Base-by-base conservation (phyloP, 2,329 filamentous ascomycete species). In the Fusarium incarnatum region DNA sequence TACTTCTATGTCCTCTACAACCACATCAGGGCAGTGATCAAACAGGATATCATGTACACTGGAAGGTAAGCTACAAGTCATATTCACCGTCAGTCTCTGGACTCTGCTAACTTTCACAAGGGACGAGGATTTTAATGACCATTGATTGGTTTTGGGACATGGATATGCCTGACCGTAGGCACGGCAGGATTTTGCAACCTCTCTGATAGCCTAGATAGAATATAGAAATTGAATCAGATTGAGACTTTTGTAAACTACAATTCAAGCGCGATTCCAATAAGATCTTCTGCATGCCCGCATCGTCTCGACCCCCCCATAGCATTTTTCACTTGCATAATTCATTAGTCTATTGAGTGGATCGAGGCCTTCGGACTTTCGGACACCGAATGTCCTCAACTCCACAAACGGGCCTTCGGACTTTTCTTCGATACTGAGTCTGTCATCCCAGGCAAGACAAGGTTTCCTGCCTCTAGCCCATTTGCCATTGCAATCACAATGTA, bases 321-420 rank as follows among this genome's bases (percentile, higher is more conserved):
- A 44, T 67, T 61, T 7, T 41, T 23, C 18, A 46, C 28, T 34
- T 42, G 18, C 18, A 23, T 27, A 41, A 18, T 16, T 10, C 28
- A 27, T 25, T 27, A 27, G 48, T 40, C 18, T 41, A 30, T 50
- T 22, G 10, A 40, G 67, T 70, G 70, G 64, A 74, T 40, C 58
- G 64, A 72, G 50, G 57, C 28, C 62, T 72, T 74, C 72, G 72
- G 72, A 72, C 44, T 54, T 37, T 64, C 27, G 71, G 52, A 44
- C 34, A 27, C 72, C 72, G 72, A 73, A 41, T 10, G 5, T 60
- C 68, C 70, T 42, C 18, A 4, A 37, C 34, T 37, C 34, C 34
- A n/a, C 34, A 11, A 5, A 6, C 62, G 60, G 63, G 49, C 42
- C n/a, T 44, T 44, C 59, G 60, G 60, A 58, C 49, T 56, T 48